These are phyloP conservation scores for Pseudomassariella vexata DNA, from an alignment of 2,329 filamentous ascomycete species.

Conservation along the genomic window DNA sequence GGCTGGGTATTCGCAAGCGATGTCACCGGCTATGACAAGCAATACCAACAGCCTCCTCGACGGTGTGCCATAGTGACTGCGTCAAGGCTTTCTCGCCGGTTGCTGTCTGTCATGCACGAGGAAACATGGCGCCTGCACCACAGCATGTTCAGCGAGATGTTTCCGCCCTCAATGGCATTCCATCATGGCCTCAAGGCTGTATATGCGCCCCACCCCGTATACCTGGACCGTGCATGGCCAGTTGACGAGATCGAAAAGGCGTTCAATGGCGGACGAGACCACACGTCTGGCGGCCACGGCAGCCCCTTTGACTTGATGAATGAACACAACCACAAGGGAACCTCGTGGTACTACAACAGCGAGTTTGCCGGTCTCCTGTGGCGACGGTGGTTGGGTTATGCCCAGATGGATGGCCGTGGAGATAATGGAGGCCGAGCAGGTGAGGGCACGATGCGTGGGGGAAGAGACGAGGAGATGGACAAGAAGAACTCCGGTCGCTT, in stretches of 20 bases:
- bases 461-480: conserved; percentile 43
- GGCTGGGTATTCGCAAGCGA: conserved; percentile 70
- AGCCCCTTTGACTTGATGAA: conserved; percentile 63
- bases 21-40: conserved; percentile 59
- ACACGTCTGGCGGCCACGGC: conserved; percentile 57
- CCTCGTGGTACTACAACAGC: conserved; percentile 80
- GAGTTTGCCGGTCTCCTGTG: conserved; percentile 74
- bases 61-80: conserved; percentile 69
- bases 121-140: conserved; percentile 63
- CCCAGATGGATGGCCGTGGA: conserved; percentile 45
- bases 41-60: conserved; percentile 53
- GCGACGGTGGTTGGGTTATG: conserved; percentile 67
- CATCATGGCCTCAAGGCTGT: conserved; percentile 76
- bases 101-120: conserved; percentile 68
- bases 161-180: conserved; percentile 62
- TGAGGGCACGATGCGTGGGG: conserved; percentile 41
- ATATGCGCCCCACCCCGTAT: conserved; percentile 77
- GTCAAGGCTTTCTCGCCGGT: conserved; percentile 58
- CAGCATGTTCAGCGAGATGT: conserved; percentile 78
- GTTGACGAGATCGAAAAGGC: conserved; percentile 64
- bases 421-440: conserved; percentile 42
- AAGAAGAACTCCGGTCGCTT: conserved; percentile 54
- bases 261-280: conserved; percentile 72
- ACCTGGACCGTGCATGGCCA: conserved; percentile 69
- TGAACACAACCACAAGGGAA: conserved; percentile 78